A percentile compares a stretch with the other conserved stretches of the same genome.
Evolutionary conservation across 495 filamentous ascomycete genomes (phyloP).

Genomic region (Eremomyces bilateralis): DNA sequence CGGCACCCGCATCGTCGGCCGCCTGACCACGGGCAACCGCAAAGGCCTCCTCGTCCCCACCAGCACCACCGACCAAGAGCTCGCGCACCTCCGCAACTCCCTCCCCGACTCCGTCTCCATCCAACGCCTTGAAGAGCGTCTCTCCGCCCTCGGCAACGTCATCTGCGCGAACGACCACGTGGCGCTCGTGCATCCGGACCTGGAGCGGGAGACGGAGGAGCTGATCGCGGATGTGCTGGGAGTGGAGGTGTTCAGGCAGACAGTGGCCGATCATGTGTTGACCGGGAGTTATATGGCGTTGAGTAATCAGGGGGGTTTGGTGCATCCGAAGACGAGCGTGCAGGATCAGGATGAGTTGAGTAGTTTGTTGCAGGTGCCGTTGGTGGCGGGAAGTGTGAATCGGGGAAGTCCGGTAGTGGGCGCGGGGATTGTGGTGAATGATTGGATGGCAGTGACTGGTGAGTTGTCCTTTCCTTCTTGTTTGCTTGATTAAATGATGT

Average conservation of each 20-base stretch:
- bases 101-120: conserved; percentile 82
- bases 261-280: conserved; percentile 87
- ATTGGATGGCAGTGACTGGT: conserved; percentile 95
- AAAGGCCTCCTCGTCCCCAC: conserved; percentile 93
- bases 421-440: conserved; percentile 96
- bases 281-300: conserved; percentile 90
- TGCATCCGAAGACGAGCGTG: conserved; percentile 90
- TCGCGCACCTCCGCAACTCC: conserved; percentile 86
- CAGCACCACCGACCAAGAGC: conserved; percentile 89
- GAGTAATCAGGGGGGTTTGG: conserved; percentile 88
- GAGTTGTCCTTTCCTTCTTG: too few relatives aligned
- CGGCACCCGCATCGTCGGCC: conserved; percentile 83
- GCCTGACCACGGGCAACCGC: conserved; percentile 87
- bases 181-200: conserved; percentile 85
- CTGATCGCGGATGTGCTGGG: conserved; percentile 77
- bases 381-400: conserved; percentile 87
- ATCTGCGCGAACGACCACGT: conserved; percentile 95
- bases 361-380: conserved; percentile 78
- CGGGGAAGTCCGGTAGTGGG: conserved; percentile 84
- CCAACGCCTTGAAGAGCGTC: conserved; percentile 84
- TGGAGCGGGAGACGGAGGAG: conserved; percentile 56
- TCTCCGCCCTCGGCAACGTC: conserved; percentile 91
- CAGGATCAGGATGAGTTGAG: conserved; percentile 96
- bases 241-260: conserved; percentile 96
- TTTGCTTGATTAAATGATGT: conserved; percentile 4